These are phyloP conservation scores for Flaveria bidentis DNA, from an alignment of 129 eudicot genomes.

Conservation along the genomic window DNA sequence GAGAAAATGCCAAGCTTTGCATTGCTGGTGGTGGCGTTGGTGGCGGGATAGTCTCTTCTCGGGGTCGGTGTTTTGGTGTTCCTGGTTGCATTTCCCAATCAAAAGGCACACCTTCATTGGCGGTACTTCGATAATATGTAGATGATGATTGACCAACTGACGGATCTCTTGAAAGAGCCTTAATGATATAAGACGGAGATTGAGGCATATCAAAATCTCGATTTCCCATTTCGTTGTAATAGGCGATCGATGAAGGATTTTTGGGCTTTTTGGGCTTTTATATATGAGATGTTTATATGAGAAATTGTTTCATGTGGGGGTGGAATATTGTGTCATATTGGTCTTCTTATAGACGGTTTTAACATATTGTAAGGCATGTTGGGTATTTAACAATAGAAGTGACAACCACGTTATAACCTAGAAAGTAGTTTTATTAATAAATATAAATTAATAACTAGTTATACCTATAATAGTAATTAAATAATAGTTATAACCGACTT, in stretches of 20 bases:
- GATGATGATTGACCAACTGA: constrained; percentile 64
- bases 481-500: constrained; percentile 16
- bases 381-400: constrained; percentile 32
- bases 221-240: constrained; percentile 19
- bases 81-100: constrained; percentile 90
- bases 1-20: constrained; percentile 51
- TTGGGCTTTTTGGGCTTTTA: background rate
- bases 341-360: constrained; percentile 32
- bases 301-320: background rate
- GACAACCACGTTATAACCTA: constrained; percentile 44
- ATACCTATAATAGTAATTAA: background rate
- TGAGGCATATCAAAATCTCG: constrained; percentile 33
- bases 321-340: constrained; percentile 9
- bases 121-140: constrained; percentile 44
- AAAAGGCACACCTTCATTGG: constrained; percentile 69
- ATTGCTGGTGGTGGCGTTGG: constrained; percentile 72
- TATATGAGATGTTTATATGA: background rate
- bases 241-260: background rate
- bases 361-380: constrained; percentile 9
- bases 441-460: background rate
- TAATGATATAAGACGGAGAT: constrained; percentile 38
- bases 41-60: constrained; percentile 54
- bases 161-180: constrained; percentile 52
- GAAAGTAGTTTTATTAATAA: constrained; percentile 22
- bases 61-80: constrained; percentile 56